A percentile compares a stretch with the other conserved stretches of the same genome.
Conservation (phyloP, 345 rosid species). For the Trapa incisa region DNA sequence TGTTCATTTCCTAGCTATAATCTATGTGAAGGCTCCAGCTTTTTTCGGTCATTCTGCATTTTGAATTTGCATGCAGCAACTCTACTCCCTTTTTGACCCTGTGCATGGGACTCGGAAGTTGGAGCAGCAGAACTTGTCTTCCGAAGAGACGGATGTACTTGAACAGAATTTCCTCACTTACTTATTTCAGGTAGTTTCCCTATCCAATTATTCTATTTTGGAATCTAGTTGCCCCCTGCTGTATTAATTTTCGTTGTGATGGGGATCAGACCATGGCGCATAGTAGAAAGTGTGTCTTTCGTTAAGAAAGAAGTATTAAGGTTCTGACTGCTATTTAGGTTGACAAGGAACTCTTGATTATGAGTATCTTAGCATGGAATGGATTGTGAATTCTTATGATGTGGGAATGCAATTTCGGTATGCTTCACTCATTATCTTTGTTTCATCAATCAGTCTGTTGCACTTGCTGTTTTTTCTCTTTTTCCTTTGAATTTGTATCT, state of each 20-base stretch:
- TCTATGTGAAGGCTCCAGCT: not conserved
- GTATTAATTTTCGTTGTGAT: not conserved
- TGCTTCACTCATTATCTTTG: not conserved
- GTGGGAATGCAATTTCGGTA: not conserved
- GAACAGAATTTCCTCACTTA: slow-evolving; percentile 81
- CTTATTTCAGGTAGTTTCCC: slow-evolving; percentile 59
- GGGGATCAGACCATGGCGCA: not conserved
- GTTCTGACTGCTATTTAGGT: not conserved
- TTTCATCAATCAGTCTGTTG: not conserved
- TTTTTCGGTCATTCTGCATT: not conserved
- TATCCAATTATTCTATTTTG: not conserved
- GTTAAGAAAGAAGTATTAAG: not conserved
- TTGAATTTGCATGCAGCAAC: slow-evolving; percentile 43
- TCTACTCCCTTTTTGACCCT: slow-evolving; percentile 86
- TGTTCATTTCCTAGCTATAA: not conserved
- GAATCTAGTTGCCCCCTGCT: not conserved
- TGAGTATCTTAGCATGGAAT: not conserved
- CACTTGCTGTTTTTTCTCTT: not conserved
- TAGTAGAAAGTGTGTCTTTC: not conserved
- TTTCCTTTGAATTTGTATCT: not conserved
- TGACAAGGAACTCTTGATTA: too few relatives aligned
- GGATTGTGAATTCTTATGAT: too few relatives aligned
- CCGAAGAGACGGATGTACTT: slow-evolving; percentile 56
- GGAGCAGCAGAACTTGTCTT: slow-evolving; percentile 56
- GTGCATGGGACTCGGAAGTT: slow-evolving; percentile 59